Conservation (phyloP, 768 basidiomycete species). For the Panellus pusillus region DNA sequence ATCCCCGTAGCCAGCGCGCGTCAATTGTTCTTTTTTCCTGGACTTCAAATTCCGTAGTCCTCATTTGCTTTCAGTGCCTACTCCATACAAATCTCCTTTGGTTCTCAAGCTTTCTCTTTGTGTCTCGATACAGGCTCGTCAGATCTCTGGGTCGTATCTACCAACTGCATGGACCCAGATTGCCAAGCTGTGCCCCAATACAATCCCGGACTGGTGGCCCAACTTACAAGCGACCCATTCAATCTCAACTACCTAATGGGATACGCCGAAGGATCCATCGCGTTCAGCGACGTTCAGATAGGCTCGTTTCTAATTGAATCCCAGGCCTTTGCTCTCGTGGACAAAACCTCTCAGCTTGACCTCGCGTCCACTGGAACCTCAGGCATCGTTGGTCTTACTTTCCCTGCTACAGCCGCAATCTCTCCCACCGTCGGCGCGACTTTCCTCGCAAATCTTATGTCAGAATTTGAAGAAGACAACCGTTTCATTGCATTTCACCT, state of each 20-base stretch:
- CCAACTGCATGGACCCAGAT: constrained; percentile 43
- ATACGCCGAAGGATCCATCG: constrained; percentile 47
- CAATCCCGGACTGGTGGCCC: constrained; percentile 31
- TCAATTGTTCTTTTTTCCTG: constrained; percentile 6
- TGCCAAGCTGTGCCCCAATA: constrained; percentile 45
- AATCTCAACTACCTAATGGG: constrained; percentile 50
- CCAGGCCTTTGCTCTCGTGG: constrained; percentile 52
- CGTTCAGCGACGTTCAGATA: constrained; percentile 45
- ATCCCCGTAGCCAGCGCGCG: constrained; percentile 11
- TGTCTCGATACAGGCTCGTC: constrained; percentile 60
- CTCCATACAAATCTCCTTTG: constrained; percentile 35
- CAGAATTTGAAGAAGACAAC: constrained; percentile 36
- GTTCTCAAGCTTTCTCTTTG: constrained; percentile 32
- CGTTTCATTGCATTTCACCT: constrained; percentile 55
- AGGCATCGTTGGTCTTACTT: constrained; percentile 56
- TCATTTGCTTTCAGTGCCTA: constrained; percentile 7
- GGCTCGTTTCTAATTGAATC: constrained; percentile 45
- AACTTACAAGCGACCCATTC: constrained; percentile 38
- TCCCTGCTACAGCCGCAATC: constrained; percentile 50
- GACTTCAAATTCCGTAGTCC: background rate
- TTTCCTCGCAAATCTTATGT: constrained; percentile 48
- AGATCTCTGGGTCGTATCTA: constrained; percentile 57
- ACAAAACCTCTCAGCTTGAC: constrained; percentile 41
- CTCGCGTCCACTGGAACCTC: constrained; percentile 49
- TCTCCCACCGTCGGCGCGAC: constrained; percentile 41